A percentile compares a stretch with the other conserved stretches of the same genome.
Conservation (phyloP, 1,284 basidiomycete genomes). For the Mrakiaceae sp. region DNA sequence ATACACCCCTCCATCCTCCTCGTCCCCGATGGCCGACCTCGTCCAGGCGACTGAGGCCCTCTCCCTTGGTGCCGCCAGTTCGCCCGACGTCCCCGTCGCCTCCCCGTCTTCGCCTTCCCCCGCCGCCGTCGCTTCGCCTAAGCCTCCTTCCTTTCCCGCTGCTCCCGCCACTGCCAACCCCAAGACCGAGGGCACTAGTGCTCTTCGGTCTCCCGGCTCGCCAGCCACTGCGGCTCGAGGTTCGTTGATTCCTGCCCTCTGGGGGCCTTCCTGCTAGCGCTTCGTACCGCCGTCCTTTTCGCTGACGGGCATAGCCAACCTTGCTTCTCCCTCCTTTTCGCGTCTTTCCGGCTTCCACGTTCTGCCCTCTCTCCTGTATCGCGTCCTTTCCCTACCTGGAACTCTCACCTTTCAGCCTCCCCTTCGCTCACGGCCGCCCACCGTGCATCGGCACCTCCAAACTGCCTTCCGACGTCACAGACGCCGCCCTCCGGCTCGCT, state of each 20-base stretch:
- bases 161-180: no score
- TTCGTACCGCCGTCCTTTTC: not conserved
- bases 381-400: not conserved
- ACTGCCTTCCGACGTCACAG: not conserved
- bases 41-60: no score
- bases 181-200: no score
- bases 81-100: no score
- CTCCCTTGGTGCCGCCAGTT: no score
- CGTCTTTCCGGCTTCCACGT: no score
- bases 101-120: no score
- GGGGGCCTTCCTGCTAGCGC: not conserved
- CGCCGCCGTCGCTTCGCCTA: no score
- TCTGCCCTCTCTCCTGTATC: not conserved
- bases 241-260: not conserved
- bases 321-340: no score
- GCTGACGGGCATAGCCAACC: not conserved
- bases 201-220: not conserved
- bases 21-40: no score
- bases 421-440: constrained; percentile 21
- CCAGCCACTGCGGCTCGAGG: not conserved
- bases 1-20: no score
- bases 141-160: no score
- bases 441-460: constrained; percentile 29
- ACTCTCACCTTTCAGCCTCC: not conserved
- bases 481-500: constrained; percentile 5